Percentiles rank a stretch among this genome's conserved stretches.
These are phyloP conservation scores for Teratosphaeria nubilosa DNA, from an alignment of 2,329 filamentous ascomycete species.

Conservation along the genomic window DNA sequence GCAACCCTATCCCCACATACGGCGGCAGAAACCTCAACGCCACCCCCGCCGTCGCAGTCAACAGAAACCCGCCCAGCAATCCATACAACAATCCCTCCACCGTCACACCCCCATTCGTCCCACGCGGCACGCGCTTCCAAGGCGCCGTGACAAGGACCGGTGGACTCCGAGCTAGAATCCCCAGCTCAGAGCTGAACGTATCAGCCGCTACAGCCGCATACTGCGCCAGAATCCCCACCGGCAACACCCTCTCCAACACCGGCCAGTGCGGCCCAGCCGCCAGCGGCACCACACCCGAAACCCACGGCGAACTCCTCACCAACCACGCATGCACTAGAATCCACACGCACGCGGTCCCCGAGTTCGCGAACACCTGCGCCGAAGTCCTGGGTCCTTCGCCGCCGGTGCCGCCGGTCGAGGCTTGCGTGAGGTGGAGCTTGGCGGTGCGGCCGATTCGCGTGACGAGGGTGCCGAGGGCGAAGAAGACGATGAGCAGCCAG, in stretches of 20 bases:
- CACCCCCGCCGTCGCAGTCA: slow-evolving; percentile 58
- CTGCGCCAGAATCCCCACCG: slow-evolving; percentile 41
- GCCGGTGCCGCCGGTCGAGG: slow-evolving; percentile 59
- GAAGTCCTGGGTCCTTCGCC: slow-evolving; percentile 77
- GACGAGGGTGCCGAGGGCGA: slow-evolving; percentile 69
- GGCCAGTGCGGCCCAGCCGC: slow-evolving; percentile 31
- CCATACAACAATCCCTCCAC: slow-evolving; percentile 50
- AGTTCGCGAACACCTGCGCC: slow-evolving; percentile 86
- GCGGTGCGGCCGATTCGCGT: slow-evolving; percentile 76
- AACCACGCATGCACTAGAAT: slow-evolving; percentile 43
- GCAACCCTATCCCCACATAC: slow-evolving; percentile 6
- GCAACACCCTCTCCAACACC: slow-evolving; percentile 21
- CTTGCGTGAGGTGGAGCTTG: slow-evolving; percentile 73
- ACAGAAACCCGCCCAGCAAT: slow-evolving; percentile 35
- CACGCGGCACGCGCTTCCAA: slow-evolving; percentile 69
- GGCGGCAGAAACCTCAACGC: slow-evolving; percentile 11
- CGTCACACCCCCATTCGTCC: slow-evolving; percentile 91
- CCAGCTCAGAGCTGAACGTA: slow-evolving; percentile 90
- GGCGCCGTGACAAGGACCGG: slow-evolving; percentile 81
- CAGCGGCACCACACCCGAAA: slow-evolving; percentile 17
- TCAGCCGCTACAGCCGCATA: slow-evolving; percentile 89
- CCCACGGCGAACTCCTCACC: slow-evolving; percentile 25
- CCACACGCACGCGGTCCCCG: slow-evolving; percentile 61
- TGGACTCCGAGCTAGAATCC: slow-evolving; percentile 66
- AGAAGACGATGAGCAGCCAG: slow-evolving; percentile 71